Evolutionary conservation across 257 asterid species (phyloP).

Genomic region (Solanum lycopersicoides): DNA sequence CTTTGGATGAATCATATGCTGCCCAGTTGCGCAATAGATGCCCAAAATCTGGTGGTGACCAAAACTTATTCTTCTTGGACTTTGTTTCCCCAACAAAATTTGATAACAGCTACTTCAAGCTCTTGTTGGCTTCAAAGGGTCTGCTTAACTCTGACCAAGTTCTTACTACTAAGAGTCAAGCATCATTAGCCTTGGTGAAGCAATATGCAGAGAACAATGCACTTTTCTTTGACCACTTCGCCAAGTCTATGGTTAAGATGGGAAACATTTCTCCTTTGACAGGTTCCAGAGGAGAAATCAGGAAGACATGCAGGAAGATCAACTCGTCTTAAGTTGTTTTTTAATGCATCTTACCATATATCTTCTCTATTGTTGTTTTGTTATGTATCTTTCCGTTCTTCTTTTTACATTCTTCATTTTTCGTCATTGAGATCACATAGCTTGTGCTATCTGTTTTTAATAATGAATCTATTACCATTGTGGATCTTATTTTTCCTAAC

Average conservation of each 20-base stretch:
- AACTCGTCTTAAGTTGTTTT: slow-evolving; percentile 15
- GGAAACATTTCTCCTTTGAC: slow-evolving; percentile 81
- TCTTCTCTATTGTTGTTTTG: neutral
- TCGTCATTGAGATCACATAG: neutral
- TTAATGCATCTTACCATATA: neutral
- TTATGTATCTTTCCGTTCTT: neutral
- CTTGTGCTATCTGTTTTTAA: neutral
- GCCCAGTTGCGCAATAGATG: slow-evolving; percentile 49
- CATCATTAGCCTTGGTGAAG: slow-evolving; percentile 55
- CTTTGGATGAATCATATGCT: slow-evolving; percentile 50
- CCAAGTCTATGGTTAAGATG: slow-evolving; percentile 77
- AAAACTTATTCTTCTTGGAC: slow-evolving; percentile 64
- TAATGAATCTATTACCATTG: neutral
- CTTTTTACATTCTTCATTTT: neutral
- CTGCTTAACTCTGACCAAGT: slow-evolving; percentile 68
- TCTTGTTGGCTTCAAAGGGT: slow-evolving; percentile 59
- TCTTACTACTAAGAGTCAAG: slow-evolving; percentile 57
- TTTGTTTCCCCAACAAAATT: slow-evolving; percentile 45
- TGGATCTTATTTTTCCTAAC: neutral
- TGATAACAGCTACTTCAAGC: slow-evolving; percentile 75
- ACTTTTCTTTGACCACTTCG: slow-evolving; percentile 71
- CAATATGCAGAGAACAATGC: slow-evolving; percentile 45
- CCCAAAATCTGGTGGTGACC: slow-evolving; percentile 83
- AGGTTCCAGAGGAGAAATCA: slow-evolving; percentile 60
- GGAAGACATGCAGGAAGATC: slow-evolving; percentile 66